Conservation (phyloP, 129 eudicot genomes). For the Arctium minus region DNA sequence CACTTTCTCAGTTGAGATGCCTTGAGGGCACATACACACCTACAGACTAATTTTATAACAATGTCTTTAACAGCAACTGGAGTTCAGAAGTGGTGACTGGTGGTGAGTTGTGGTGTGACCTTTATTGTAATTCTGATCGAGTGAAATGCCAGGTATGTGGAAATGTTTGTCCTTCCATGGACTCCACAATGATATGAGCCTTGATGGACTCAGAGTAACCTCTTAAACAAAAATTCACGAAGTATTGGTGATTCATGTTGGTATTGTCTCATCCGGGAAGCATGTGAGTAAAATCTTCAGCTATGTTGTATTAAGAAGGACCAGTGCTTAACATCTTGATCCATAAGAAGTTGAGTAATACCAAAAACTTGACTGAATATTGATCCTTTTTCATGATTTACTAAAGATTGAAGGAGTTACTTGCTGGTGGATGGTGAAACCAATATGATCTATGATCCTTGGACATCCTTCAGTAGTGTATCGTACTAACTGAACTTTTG, state of each 20-base stretch:
- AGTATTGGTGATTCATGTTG: neutral
- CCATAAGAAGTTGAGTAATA: neutral
- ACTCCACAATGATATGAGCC: neutral
- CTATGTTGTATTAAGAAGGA: neutral
- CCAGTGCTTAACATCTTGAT: neutral
- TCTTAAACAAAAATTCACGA: neutral
- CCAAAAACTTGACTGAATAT: neutral
- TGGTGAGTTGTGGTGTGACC: neutral
- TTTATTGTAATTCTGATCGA: neutral
- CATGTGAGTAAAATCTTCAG: neutral
- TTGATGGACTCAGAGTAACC: neutral
- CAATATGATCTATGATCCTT: neutral
- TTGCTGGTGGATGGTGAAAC: conserved; percentile 1
- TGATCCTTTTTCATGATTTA: neutral
- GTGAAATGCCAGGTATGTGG: neutral
- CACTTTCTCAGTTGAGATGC: neutral
- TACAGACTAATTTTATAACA: neutral
- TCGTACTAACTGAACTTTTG: neutral
- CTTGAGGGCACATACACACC: neutral
- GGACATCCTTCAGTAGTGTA: neutral
- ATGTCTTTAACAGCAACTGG: neutral
- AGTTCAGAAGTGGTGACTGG: neutral
- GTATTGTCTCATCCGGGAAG: neutral
- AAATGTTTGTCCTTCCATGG: neutral
- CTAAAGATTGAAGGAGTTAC: neutral